Evolutionary conservation across 73 alveolate species (phyloP).

Genomic region (Paramecium octaurelia): DNA sequence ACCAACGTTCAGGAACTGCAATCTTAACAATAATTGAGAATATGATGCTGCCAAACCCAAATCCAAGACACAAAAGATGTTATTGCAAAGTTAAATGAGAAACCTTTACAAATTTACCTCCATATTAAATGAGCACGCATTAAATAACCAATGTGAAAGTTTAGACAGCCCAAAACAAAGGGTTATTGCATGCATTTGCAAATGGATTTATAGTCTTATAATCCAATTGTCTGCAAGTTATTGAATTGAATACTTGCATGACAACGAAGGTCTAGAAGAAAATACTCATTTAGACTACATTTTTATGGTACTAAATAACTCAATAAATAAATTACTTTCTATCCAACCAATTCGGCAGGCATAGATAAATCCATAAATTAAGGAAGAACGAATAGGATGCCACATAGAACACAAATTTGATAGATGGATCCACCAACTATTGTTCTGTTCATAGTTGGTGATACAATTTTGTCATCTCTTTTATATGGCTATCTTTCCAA

Average conservation of each 20-base stretch:
- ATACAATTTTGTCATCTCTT: constrained; percentile 78
- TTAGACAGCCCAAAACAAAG: constrained; percentile 68
- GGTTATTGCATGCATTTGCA: constrained; percentile 82
- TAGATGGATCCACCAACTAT: constrained; percentile 74
- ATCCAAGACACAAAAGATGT: constrained; percentile 72
- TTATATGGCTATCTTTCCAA: constrained; percentile 79
- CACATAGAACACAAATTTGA: constrained; percentile 60
- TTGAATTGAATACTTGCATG: constrained; percentile 91
- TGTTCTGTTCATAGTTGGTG: constrained; percentile 81
- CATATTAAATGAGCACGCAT: constrained; percentile 77
- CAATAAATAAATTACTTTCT: not conserved
- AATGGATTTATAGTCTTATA: constrained; percentile 81
- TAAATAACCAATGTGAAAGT: constrained; percentile 72
- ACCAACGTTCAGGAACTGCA: constrained; percentile 21
- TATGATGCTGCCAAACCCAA: constrained; percentile 64
- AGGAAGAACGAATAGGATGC: constrained; percentile 64
- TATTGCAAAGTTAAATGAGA: constrained; percentile 69
- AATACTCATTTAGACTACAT: constrained; percentile 67
- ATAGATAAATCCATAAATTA: constrained; percentile 27
- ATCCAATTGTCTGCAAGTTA: constrained; percentile 84
- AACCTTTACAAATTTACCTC: constrained; percentile 82
- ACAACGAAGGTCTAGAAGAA: constrained; percentile 88
- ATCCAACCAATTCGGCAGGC: not conserved
- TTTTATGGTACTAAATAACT: not conserved
- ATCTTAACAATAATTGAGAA: constrained; percentile 40